phyloP scores from a whole-genome alignment of 768 basidiomycete species.

The Favolaschia claudopus region DNA sequence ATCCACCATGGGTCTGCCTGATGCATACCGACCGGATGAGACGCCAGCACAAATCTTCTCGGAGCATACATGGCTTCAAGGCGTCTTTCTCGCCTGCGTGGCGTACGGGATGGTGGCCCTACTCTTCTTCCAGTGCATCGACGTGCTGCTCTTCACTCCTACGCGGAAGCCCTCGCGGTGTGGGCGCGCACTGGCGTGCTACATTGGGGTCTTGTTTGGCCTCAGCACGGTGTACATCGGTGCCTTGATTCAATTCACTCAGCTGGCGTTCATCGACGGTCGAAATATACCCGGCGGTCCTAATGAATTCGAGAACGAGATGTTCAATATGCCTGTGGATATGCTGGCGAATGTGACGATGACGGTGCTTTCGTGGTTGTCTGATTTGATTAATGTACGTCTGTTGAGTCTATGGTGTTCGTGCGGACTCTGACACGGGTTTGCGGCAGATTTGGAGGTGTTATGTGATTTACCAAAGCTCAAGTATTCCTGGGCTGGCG shows the following conservation, averaged over 20 bases:
- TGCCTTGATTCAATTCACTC: conserved; percentile 25
- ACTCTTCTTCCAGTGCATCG: conserved; percentile 10
- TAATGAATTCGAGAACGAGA: conserved; percentile 26
- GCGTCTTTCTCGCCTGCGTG: conserved; percentile 15
- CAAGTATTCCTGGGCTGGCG: not conserved
- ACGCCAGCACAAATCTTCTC: conserved; percentile 7
- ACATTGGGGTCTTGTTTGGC: conserved; percentile 16
- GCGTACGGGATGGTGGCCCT: conserved; percentile 20
- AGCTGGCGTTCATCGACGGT: conserved; percentile 39
- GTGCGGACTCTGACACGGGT: not conserved
- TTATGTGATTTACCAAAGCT: conserved; percentile 19
- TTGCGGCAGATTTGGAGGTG: conserved; percentile 27
- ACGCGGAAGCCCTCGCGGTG: not conserved
- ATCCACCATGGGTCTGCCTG: not conserved
- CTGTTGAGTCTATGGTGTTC: not conserved
- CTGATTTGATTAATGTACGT: conserved; percentile 30
- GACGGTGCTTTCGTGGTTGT: conserved; percentile 27
- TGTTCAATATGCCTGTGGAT: conserved; percentile 28
- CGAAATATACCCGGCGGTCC: conserved; percentile 42
- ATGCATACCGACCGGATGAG: conserved; percentile 1
- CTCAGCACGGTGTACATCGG: conserved; percentile 28
- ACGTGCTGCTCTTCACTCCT: conserved; percentile 4
- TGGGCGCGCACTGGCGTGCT: not conserved
- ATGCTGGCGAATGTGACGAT: conserved; percentile 26
- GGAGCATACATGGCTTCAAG: conserved; percentile 28